phyloP scores from a whole-genome alignment of 2,329 filamentous ascomycete genomes.

The Pseudocercospora musae region DNA sequence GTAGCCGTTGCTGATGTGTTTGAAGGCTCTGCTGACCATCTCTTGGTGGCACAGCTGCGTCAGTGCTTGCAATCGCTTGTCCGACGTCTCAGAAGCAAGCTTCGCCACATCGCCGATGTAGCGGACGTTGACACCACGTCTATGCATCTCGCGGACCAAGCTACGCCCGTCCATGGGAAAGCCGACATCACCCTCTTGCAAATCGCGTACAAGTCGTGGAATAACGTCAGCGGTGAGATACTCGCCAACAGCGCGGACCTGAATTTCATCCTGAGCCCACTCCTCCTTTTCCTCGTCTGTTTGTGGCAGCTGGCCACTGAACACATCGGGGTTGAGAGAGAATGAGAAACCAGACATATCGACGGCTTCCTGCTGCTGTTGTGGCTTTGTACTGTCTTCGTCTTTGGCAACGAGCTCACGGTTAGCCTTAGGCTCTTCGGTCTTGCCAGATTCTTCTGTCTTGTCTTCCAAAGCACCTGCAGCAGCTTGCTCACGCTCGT shows the following conservation, averaged over 20 bases:
- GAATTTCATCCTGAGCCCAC: slow-evolving; percentile 77
- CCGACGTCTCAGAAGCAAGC: slow-evolving; percentile 53
- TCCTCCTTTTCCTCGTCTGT: slow-evolving; percentile 86
- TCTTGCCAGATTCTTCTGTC: slow-evolving; percentile 32
- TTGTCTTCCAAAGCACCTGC: slow-evolving; percentile 20
- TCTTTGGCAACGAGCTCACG: slow-evolving; percentile 19
- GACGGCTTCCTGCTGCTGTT: slow-evolving; percentile 60
- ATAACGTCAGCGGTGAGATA: slow-evolving; percentile 75
- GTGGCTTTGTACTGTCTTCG: slow-evolving; percentile 30
- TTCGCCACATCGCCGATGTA: slow-evolving; percentile 87
- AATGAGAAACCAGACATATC: slow-evolving; percentile 86
- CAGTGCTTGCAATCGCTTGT: slow-evolving; percentile 71
- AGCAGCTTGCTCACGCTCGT: slow-evolving; percentile 24
- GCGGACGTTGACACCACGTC: slow-evolving; percentile 93
- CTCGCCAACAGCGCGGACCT: slow-evolving; percentile 78
- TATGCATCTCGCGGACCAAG: slow-evolving; percentile 82
- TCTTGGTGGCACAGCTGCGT: slow-evolving; percentile 78
- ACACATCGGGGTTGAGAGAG: slow-evolving; percentile 89
- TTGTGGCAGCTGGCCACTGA: slow-evolving; percentile 86
- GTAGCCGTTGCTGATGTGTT: slow-evolving; percentile 80
- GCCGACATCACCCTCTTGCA: slow-evolving; percentile 87
- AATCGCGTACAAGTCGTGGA: slow-evolving; percentile 79
- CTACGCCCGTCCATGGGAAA: slow-evolving; percentile 99
- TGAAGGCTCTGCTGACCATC: slow-evolving; percentile 93
- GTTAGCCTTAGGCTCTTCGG: slow-evolving; percentile 16